Base-by-base conservation (phyloP, 2,329 filamentous ascomycete species). In the Westerdykella sp. region DNA sequence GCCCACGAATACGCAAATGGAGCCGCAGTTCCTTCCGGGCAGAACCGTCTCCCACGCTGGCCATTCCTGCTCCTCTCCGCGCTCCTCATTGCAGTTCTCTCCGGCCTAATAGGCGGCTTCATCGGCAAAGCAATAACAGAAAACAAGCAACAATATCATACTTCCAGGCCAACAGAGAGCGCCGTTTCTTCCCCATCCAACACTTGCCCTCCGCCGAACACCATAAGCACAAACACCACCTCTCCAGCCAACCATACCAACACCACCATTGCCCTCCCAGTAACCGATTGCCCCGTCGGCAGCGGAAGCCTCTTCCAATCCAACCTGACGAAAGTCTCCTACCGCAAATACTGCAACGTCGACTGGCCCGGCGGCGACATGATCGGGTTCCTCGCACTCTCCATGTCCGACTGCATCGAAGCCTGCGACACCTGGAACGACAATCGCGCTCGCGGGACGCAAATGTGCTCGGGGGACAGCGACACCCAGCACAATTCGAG, bases 361-460 rank as follows among this genome's bases (percentile, higher is more conserved):
- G 42, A 37, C n/a, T 43, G 36, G 42, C n/a, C 23, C 30, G 15
- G 18, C 12, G 30, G 36, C 31, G 36, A 40, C n/a, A 18, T 43
- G 13, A 13, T 43, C 18, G 36, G 37, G 3, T n/a, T 40, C 11
- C 23, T 16, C 22, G 42, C 22, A 28, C 37, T 22, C 11, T 28
- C 36, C 6, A 14, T 31, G 5, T 39, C 36, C 9, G 44, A 49
- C 25, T 49, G 47, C 34, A 40, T 49, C 13, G 47, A 49, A n/a
- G 37, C 47, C 1, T 49, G 47, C 28, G n/a, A 37, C 15, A 37
- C 41, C 31, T 46, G 42, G 41, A 49, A 49, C 22, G 41, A 30
- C 25, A 28, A 28, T 10, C 25, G 25, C 25, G 25, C 25, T 7
- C 25, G 25, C 9, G 25, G 25, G 3, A 28, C 25, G 7, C 25